Evolutionary conservation across 2,329 filamentous ascomycete species (phyloP).

Genomic region (Acrocalymma vagum): DNA sequence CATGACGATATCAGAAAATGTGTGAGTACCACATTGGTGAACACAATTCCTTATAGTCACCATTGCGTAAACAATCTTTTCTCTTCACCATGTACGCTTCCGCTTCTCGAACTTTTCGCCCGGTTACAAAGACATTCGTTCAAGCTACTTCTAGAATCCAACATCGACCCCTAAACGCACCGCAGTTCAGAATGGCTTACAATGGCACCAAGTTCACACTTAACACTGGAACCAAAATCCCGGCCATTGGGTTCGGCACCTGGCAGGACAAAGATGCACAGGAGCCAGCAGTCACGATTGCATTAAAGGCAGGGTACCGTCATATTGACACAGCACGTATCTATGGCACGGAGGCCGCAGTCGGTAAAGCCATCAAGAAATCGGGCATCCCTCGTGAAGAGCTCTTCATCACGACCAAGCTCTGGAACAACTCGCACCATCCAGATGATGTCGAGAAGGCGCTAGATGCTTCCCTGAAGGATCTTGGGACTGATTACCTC

Average conservation of each 20-base stretch:
- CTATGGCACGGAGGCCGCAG: slow-evolving; percentile 34
- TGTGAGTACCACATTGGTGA: slow-evolving; percentile 19
- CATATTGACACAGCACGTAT: slow-evolving; percentile 40
- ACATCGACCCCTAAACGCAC: slow-evolving; percentile 9
- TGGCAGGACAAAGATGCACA: slow-evolving; percentile 42
- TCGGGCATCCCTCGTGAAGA: slow-evolving; percentile 49
- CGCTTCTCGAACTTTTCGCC: slow-evolving; percentile 21
- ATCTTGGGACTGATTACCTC: slow-evolving; percentile 85
- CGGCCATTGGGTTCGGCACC: slow-evolving; percentile 69
- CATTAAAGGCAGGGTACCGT: slow-evolving; percentile 36
- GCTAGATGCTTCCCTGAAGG: slow-evolving; percentile 77
- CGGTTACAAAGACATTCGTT: slow-evolving; percentile 16
- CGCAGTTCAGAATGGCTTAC: slow-evolving; percentile 38
- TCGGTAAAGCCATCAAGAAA: slow-evolving; percentile 39
- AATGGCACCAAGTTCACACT: slow-evolving; percentile 58
- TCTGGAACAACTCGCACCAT: slow-evolving; percentile 91
- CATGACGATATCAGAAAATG: slow-evolving; percentile 16
- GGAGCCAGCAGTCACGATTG: slow-evolving; percentile 49
- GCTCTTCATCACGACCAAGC: slow-evolving; percentile 71
- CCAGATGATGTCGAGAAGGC: slow-evolving; percentile 69
- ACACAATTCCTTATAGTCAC: too few relatives aligned
- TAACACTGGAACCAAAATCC: slow-evolving; percentile 77
- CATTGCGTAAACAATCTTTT: neutral
- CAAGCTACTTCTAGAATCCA: slow-evolving; percentile 25
- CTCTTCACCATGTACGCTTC: slow-evolving; percentile 23